Evolutionary conservation across 208 protist genomes (phyloP), one percentile per base, ranked within the genome.

Genomic region (Trypanosoma rangeli): DNA sequence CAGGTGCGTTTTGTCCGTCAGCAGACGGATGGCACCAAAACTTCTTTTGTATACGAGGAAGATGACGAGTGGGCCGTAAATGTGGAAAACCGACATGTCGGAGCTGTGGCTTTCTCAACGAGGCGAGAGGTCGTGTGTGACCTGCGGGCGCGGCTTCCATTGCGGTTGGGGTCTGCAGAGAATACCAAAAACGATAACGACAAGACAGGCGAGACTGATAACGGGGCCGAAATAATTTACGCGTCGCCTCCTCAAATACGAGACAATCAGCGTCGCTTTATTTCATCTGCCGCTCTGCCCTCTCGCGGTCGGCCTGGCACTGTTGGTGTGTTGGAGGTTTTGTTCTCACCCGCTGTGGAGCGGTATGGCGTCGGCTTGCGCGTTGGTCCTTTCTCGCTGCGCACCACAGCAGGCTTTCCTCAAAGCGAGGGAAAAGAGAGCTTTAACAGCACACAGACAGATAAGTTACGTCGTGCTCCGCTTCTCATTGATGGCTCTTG

Each of bases 1-100:
- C 83, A 83, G 33, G 29, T 89, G 15, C 73, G 83, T 42, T 29
- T 93, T 56, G 73, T 70, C 13, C 78, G 80, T n/a, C 80, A 82
- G 22, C 60, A 83, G n/a, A 64, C 58, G 33, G 63, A 59, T 26
- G 39, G 60, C 31, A 79, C 66, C 0, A 70, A 72, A 10, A 63
- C 84, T 8, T 59, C 69, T 20, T 55, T 89, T 46, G 62, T 76
- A 5, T 59, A 58, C 49, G 85, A 92, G 52, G 84, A 92, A 0
- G 68, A 55, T 39, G 84, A 78, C 9, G 77, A 86, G 49, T 78
- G 84, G 57, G 68, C 70, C 0, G 64, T 90, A 26, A 69, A 52
- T 50, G 26, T 72, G 1, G 56, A 26, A 29, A 77, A 70, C 24
- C 77, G 76, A 52, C 64, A 65, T 35, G 73, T 69, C 12, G 89